A percentile compares a stretch with the other conserved stretches of the same genome.
Conservation (phyloP, 352 stramenopile genomes). For the Elongisporangium undulatum region DNA sequence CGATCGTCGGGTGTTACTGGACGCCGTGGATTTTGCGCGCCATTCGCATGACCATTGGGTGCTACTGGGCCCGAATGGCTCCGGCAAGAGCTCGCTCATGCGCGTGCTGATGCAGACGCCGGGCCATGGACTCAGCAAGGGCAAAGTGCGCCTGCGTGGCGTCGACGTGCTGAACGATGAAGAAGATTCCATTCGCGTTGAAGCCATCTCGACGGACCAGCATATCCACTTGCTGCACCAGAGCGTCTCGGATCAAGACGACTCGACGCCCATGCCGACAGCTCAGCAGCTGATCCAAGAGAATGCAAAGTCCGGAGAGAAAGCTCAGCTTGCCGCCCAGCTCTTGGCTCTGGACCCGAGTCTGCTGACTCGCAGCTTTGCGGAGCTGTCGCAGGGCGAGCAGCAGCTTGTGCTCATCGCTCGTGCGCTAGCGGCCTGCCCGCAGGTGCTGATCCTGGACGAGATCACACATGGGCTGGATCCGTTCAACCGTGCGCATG, state of each 20-base stretch:
- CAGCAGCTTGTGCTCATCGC: slow-evolving; percentile 91
- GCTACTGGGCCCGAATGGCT: slow-evolving; percentile 66
- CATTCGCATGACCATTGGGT: slow-evolving; percentile 56
- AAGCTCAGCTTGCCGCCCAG: slow-evolving; percentile 23
- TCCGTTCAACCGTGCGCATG: slow-evolving; percentile 65
- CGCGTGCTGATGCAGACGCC: slow-evolving; percentile 61
- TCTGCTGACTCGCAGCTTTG: slow-evolving; percentile 43
- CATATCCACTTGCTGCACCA: slow-evolving; percentile 78
- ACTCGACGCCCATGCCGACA: slow-evolving; percentile 5
- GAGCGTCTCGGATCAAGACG: slow-evolving; percentile 16
- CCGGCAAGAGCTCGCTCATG: slow-evolving; percentile 75
- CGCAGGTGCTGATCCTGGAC: slow-evolving; percentile 86
- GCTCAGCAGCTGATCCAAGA: slow-evolving; percentile 38
- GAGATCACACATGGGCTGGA: slow-evolving; percentile 92
- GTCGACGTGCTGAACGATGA: slow-evolving; percentile 7
- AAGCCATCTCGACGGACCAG: slow-evolving; percentile 87
- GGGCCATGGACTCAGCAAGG: slow-evolving; percentile 40
- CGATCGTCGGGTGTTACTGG: slow-evolving; percentile 40
- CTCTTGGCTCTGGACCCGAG: slow-evolving; percentile 30
- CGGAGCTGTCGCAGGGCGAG: slow-evolving; percentile 85
- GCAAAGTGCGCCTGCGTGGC: slow-evolving; percentile 28
- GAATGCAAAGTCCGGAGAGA: slow-evolving; percentile 27
- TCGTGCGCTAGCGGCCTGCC: slow-evolving; percentile 61
- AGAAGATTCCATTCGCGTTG: slow-evolving; percentile 21
- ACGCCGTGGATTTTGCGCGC: slow-evolving; percentile 50